Conservation (phyloP, 768 basidiomycete genomes). For the Psilocybe tampanensis region DNA sequence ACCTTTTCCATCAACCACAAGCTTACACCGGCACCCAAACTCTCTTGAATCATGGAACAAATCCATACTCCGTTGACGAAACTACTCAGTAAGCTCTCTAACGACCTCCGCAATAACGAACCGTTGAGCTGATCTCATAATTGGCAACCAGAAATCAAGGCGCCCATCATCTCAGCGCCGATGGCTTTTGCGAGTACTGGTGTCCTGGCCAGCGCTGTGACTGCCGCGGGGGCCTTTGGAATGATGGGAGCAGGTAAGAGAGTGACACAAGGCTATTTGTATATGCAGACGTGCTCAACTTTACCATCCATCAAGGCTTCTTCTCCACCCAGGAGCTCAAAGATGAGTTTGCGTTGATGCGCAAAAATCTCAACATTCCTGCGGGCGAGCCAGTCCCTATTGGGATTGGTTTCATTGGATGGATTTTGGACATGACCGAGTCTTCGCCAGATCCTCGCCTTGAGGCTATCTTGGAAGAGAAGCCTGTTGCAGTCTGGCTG, state of each 20-base stretch:
- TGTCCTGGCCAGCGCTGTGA: constrained; percentile 45
- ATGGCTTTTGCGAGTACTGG: constrained; percentile 51
- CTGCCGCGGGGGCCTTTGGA: constrained; percentile 57
- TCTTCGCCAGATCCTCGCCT: background rate
- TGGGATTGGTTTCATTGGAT: constrained; percentile 32
- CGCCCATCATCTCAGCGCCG: constrained; percentile 58
- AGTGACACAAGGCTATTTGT: background rate
- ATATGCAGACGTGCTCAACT: background rate
- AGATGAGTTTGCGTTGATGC: constrained; percentile 41
- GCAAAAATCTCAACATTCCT: constrained; percentile 31
- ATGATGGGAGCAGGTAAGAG: constrained; percentile 51
- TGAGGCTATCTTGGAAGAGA: constrained; percentile 4
- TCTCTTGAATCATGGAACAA: background rate
- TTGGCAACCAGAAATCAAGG: constrained; percentile 38
- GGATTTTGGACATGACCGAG: constrained; percentile 10
- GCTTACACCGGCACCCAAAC: background rate
- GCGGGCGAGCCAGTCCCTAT: constrained; percentile 43
- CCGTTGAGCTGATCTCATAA: no score
- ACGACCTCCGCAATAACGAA: background rate
- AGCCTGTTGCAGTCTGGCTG: constrained; percentile 53
- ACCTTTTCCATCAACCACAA: background rate
- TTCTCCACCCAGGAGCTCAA: constrained; percentile 33
- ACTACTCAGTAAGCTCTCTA: background rate
- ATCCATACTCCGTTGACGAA: background rate
- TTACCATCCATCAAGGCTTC: constrained; percentile 35